Conservation (phyloP, 2,329 filamentous ascomycete species). For the Tricladium varicosporioides region DNA sequence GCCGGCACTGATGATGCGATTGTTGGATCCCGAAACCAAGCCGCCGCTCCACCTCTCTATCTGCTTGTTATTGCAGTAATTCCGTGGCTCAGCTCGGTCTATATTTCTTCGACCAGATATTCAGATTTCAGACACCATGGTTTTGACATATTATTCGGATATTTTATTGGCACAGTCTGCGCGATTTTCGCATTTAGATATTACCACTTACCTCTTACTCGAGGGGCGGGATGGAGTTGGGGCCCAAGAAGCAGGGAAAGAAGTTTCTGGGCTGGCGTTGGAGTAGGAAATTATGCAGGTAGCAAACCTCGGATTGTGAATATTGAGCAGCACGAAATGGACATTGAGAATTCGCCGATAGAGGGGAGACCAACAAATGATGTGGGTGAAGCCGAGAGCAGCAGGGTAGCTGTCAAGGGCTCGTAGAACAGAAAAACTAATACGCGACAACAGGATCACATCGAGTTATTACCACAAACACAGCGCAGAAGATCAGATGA, state of each 20-base stretch:
- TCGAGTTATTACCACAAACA: constrained; percentile 16
- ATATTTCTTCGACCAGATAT: constrained; percentile 82
- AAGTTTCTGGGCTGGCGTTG: constrained; percentile 77
- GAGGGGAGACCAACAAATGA: constrained; percentile 16
- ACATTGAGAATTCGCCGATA: constrained; percentile 12
- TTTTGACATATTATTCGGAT: constrained; percentile 91
- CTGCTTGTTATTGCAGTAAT: constrained; percentile 68
- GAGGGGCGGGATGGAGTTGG: constrained; percentile 89
- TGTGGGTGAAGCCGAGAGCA: constrained; percentile 15
- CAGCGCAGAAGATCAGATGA: constrained; percentile 1
- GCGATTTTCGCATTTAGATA: constrained; percentile 77
- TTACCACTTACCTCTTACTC: constrained; percentile 77
- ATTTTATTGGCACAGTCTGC: constrained; percentile 68
- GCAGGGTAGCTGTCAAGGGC: neutral
- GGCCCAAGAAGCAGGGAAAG: constrained; percentile 69
- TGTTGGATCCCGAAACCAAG: constrained; percentile 64
- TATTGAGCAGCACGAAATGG: constrained; percentile 3
- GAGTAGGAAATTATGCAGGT: constrained; percentile 37
- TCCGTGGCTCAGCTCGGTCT: constrained; percentile 73
- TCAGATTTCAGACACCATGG: constrained; percentile 86
- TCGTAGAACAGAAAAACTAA: constrained; percentile 7
- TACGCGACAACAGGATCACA: constrained; percentile 13
- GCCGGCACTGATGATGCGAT: constrained; percentile 27
- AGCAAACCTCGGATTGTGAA: constrained; percentile 13
- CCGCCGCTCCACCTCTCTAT: constrained; percentile 80